Evolutionary conservation across 1,284 basidiomycete species (phyloP), one percentile per base, ranked within the genome.

Genomic region (Erythrobasidium hasegawianum): DNA sequence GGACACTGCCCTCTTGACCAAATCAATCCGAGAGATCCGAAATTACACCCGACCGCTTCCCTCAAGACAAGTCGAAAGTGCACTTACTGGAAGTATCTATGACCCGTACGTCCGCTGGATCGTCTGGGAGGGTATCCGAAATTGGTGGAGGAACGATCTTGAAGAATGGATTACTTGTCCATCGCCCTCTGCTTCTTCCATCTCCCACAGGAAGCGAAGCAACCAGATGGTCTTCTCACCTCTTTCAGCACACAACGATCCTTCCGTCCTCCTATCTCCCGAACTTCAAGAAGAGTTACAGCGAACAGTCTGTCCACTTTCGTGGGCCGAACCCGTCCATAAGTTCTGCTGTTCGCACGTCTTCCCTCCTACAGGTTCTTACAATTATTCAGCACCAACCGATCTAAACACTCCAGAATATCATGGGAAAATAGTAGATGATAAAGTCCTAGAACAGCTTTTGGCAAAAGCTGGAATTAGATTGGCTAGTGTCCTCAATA

Each of bases 31-130:
- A 22, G 71, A 75, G 59, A 71, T 76, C 14, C 50, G 50, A 14
- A 78, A 77, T 59, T 78, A 79, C 57, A 78, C 78, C 1, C 56
- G 59, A 1, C 72, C 71, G 18, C 56, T 78, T 7, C 74, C 75
- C 16, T 73, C 73, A 38, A 70, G 64, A 9, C 71, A 76, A 40
- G 75, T 78, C 56, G 77, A 78, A 64, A 71, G 70, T 56, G 73
- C 72, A 5, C 68, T 77, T 41, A 68, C 72, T n/a, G 72, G 74
- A 26, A 43, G 64, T 0, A 61, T 72, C 27, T 78, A 75, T 59
- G 78, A 79, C 59, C 72, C 76, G 16, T 76, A 76, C 68, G 71
- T 79, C 33, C 73, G 78, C 40, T 76, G 75, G 62, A 72, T 79
- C 16, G 66, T 78, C 24, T 73, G 71, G 61, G 78, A 79, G 67